Base-by-base conservation (phyloP, 352 stramenopile species). In the Thalassiosira oceanica region DNA sequence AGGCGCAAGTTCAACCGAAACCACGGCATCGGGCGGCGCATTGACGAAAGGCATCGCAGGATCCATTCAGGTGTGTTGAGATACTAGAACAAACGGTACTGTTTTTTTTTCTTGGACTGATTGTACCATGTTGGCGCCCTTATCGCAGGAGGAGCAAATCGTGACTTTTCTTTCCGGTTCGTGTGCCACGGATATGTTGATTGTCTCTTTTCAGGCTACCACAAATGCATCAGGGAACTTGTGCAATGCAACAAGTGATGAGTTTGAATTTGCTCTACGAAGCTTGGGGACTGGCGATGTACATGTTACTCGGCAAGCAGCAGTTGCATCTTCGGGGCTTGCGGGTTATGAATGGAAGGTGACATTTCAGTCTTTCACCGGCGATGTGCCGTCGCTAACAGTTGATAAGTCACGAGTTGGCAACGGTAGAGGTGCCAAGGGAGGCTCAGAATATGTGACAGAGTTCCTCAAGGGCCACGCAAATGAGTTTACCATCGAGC, bases 401-500 rank as follows among this genome's bases (percentile, higher is more conserved):
- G 53, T 82, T 11, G 62, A 82, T 61, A 21, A 13, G 6, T 54
- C 33, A 1, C 46, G 68, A 69, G 54, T 78, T 56, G 56, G 51
- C 43, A 68, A 60, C 52, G 74, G 65, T 21, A 49, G 31, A 44
- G 58, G 73, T 58, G 68, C 88, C 24, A 63, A 66, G 0, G 72
- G 61, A 2, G 69, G 68, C n/a, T 74, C 72, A 35, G 82, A 84
- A 23, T 74, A 70, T 23, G 65, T 97, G 0, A 69, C 88, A 3
- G 94, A 98, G 70, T 97, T 96, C 46, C 81, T 98, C 43, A 93
- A 96, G 52, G 95, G 94, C 0, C 81, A 95, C 39, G 89, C 90
- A 2, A 98, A 98, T 57, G 81, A 98, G 63, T 98, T 98, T 54
- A 92, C 67, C 0, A 96, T 98, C 53, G 92, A 95, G 24, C 94